A percentile compares a stretch with the other conserved stretches of the same genome.
Evolutionary conservation across 2,329 filamentous ascomycete genomes (phyloP).

Genomic region (Dryadomyces quercus-mongolicae): DNA sequence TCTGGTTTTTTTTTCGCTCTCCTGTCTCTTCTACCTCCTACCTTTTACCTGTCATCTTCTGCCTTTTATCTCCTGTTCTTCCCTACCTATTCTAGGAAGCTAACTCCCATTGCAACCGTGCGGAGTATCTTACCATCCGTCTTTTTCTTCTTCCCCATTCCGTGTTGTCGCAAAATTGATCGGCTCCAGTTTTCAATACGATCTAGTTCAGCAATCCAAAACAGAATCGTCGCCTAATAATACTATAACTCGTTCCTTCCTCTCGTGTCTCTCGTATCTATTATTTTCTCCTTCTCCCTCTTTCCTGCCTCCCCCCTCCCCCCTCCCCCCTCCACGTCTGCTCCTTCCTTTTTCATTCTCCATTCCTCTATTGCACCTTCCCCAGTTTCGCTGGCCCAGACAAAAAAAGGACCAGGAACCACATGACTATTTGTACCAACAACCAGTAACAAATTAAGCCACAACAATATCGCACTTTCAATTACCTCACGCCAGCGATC

Average conservation of each 20-base stretch:
- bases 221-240: not conserved
- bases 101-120: no score
- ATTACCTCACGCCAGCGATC: not conserved
- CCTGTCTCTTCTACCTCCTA: not conserved
- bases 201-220: conserved; percentile 2
- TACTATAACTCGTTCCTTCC: not conserved
- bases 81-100: not conserved
- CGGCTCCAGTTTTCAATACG: conserved; percentile 3
- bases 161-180: conserved; percentile 1
- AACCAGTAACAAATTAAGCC: not conserved
- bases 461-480: not conserved
- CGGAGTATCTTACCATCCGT: not conserved
- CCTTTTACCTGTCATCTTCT: not conserved
- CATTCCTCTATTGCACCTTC: not conserved
- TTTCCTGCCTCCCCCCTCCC: not conserved
- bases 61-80: no score
- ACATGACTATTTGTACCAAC: not conserved
- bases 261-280: not conserved
- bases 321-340: not conserved
- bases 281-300: not conserved
- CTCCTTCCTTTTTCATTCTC: not conserved
- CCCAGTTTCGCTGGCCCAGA: not conserved
- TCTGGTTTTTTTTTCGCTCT: no score
- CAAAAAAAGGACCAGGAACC: not conserved
- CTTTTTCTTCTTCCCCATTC: not conserved